Conservation (phyloP, 2,329 filamentous ascomycete genomes). For the Pyricularia sp. region DNA sequence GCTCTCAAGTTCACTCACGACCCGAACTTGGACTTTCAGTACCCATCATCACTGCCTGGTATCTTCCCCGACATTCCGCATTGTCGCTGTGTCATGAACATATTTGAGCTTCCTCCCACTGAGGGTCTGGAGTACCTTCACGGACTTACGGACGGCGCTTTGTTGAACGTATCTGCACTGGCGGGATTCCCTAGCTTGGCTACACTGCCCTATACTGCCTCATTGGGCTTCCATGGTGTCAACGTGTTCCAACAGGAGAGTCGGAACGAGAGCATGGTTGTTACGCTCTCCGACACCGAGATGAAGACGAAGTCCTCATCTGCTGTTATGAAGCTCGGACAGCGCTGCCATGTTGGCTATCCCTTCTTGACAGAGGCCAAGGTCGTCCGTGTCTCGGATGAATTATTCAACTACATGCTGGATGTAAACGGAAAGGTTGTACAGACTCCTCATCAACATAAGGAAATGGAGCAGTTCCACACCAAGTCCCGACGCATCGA, state of each 20-base stretch:
- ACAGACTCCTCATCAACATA: conserved; percentile 60
- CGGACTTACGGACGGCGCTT: conserved; percentile 74
- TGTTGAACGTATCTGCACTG: conserved; percentile 72
- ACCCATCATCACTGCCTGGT: conserved; percentile 79
- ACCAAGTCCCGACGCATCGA: conserved; percentile 81
- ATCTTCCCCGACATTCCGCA: conserved; percentile 82
- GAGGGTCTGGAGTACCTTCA: conserved; percentile 81
- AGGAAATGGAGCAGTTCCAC: conserved; percentile 73
- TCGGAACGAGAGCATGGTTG: conserved; percentile 90
- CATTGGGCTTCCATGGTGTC: conserved; percentile 79
- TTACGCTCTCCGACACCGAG: conserved; percentile 72
- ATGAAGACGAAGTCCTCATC: conserved; percentile 58
- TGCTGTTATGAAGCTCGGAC: conserved; percentile 72
- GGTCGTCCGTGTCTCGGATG: conserved; percentile 80
- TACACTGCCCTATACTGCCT: conserved; percentile 73
- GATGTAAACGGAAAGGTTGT: conserved; percentile 57
- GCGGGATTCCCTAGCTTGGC: conserved; percentile 90
- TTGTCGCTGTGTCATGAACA: conserved; percentile 91
- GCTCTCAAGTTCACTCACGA: conserved; percentile 89
- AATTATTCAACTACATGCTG: conserved; percentile 80
- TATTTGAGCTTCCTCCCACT: conserved; percentile 87
- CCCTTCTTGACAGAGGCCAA: conserved; percentile 94
- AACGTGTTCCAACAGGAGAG: conserved; percentile 95
- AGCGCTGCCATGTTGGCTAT: conserved; percentile 84
- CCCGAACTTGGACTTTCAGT: conserved; percentile 65